Base-by-base conservation (phyloP, 495 filamentous ascomycete genomes). In the Saxispiralis lemnorum region DNA sequence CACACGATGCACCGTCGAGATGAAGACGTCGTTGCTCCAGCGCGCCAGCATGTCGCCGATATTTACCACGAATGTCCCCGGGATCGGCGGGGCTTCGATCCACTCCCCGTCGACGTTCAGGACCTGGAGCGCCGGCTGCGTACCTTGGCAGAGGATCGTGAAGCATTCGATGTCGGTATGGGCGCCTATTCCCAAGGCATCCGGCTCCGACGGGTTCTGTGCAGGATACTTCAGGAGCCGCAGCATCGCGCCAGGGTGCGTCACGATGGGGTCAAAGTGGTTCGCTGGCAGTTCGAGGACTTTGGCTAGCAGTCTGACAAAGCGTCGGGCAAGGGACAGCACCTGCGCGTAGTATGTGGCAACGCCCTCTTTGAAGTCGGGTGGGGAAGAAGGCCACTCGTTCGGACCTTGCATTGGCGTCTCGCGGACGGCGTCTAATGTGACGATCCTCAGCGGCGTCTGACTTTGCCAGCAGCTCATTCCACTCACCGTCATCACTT, bases 51-150 rank as follows among this genome's bases (percentile, higher is more conserved):
- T 59, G 41, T 66, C 63, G 7, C 63, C 62, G 28, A 64, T 60
- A 43, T 64, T 64, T 7, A 66, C 62, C 20, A 64, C 58, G 31
- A 62, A 56, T 2, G 56, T 53, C 0, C 53, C 63, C 1, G 44
- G 42, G 2, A 61, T 41, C 7, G 61, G 60, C 36, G 63, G 55
- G 63, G 53, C 66, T 14, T 65, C 52, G 35, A 73, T 58, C 71
- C 70, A 73, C 2, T 55, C 46, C 3, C 66, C 69, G 1, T 54
- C 46, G 21, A 59, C 54, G 46, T 67, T 67, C 11, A 75, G 59
- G 1, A 68, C 64, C 44, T 74, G 62, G 11, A 75, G 56, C 0
- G 68, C 70, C 38, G 61, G 55, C 1, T 66, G 58, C 11, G 65
- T 35, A 36, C 44, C 51, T 31, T 53, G 51, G 9, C 34, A 34